Base-by-base conservation (phyloP, 192 early-diverging fungal genomes). In the Chytriomyces confervae region DNA sequence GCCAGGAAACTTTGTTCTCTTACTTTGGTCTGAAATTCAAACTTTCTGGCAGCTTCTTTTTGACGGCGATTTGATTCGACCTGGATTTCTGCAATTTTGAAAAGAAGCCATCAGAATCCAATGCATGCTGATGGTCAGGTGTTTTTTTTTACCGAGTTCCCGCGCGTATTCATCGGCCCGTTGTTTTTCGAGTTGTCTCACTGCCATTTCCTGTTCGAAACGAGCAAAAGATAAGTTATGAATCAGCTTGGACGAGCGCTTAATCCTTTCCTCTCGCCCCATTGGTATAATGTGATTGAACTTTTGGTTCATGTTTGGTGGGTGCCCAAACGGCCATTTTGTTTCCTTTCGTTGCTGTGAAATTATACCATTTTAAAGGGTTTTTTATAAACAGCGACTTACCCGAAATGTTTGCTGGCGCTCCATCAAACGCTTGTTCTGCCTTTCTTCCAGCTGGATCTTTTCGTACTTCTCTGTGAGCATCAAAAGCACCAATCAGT, bases 301-400 rank as follows among this genome's bases (percentile, higher is more conserved):
- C 51, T 18, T 51, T 23, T 43, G 57, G 6, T 20, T 23, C 48
- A 53, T 61, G 50, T 18, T 49, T 16, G 24, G 10, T 57, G 20
- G 69, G n/a, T 72, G 50, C 4, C 69, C 69, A 53, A 72, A 72
- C 44, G 69, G 69, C 69, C 69, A 72, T 20, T 72, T 72, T 43
- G 16, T 13, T 65, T 23, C 18, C 66, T 43, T 68, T 46, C 8
- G 62, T 20, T 20, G 62, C 20, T 29, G 13, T 20, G 9, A 1
- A 36, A 64, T 20, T 10, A 27, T 5, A 64, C 36, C 7, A 29
- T n/a, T 3, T 60, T 60, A 3, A n/a, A 60, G 16, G 1, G 57
- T n/a, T 20, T 60, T 60, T 5, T 60, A n/a, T 66, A 20, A 16
- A 20, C 48, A 13, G 13, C 5, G 44, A 69, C 11, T 69, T 45